phyloP scores from a whole-genome alignment of 306 rosid genomes.

The Comarum palustre region DNA sequence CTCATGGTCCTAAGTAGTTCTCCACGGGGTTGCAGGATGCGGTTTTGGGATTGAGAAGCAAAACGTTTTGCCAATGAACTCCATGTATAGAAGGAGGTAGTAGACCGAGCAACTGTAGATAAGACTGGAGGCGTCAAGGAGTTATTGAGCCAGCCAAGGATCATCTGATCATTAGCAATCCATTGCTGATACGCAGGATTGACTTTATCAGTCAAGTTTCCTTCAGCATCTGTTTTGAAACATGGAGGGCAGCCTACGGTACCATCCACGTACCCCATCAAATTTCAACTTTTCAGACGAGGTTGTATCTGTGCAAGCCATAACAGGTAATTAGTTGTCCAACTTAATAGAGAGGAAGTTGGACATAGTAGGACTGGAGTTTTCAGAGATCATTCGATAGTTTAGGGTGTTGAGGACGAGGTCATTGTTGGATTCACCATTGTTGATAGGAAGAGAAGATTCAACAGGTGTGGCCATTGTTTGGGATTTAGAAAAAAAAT shows the following conservation, averaged over 20 bases:
- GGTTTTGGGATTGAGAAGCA: neutral
- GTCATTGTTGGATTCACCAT: no score
- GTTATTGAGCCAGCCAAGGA: neutral
- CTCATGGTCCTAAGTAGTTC: neutral
- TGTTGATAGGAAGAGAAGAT: no score
- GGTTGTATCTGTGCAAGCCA: neutral
- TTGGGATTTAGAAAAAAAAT: no score
- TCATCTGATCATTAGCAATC: neutral
- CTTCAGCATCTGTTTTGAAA: neutral
- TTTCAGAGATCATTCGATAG: no score
- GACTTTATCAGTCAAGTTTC: neutral
- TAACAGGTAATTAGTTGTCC: neutral
- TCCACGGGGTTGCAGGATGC: neutral
- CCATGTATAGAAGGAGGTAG: neutral
- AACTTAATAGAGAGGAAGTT: neutral
- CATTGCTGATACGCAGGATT: neutral
- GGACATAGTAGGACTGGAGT: neutral
- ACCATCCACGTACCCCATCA: neutral
- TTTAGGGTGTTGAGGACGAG: no score
- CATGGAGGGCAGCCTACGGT: neutral
- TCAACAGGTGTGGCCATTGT: no score
- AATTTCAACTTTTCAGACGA: neutral
- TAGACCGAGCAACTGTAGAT: neutral
- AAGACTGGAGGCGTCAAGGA: neutral
- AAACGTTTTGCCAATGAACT: no score